These are phyloP conservation scores for Suillus subluteus DNA, from an alignment of 768 basidiomycete species.

Conservation along the genomic window DNA sequence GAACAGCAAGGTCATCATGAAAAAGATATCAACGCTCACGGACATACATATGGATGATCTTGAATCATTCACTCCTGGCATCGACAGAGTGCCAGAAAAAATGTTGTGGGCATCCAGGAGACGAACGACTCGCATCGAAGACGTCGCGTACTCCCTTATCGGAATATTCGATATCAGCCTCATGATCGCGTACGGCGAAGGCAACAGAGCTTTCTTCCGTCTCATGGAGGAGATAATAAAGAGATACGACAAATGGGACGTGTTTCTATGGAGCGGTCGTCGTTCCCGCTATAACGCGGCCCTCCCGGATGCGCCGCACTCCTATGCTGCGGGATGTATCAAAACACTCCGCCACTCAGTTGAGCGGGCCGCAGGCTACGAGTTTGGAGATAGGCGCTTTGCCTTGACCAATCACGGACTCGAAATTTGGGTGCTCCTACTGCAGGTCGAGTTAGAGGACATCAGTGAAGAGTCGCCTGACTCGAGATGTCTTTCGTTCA, in stretches of 20 bases:
- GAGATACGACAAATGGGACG: constrained; percentile 16
- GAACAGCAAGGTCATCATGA: not conserved
- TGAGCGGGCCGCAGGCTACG: not conserved
- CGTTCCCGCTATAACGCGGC: constrained; percentile 14
- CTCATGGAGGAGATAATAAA: constrained; percentile 16
- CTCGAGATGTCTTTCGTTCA: not conserved
- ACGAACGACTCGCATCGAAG: constrained; percentile 23
- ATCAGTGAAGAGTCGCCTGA: not conserved
- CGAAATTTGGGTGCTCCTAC: constrained; percentile 5
- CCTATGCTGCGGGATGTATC: not conserved
- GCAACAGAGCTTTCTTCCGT: constrained; percentile 22
- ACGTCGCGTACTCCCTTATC: constrained; percentile 22
- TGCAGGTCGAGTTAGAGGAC: not conserved
- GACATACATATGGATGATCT: constrained; percentile 12
- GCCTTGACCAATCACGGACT: constrained; percentile 18
- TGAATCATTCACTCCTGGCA: constrained; percentile 11
- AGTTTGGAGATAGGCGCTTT: constrained; percentile 15
- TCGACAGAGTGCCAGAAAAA: constrained; percentile 12
- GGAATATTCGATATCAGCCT: constrained; percentile 21
- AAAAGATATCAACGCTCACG: constrained; percentile 8
- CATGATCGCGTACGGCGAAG: constrained; percentile 22
- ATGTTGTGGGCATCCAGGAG: constrained; percentile 23
- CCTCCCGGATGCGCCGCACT: constrained; percentile 7
- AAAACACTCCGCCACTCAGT: not conserved
- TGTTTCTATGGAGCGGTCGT: constrained; percentile 15